Conservation (phyloP, 805 yeast species). For the Yarrowia sp. region DNA sequence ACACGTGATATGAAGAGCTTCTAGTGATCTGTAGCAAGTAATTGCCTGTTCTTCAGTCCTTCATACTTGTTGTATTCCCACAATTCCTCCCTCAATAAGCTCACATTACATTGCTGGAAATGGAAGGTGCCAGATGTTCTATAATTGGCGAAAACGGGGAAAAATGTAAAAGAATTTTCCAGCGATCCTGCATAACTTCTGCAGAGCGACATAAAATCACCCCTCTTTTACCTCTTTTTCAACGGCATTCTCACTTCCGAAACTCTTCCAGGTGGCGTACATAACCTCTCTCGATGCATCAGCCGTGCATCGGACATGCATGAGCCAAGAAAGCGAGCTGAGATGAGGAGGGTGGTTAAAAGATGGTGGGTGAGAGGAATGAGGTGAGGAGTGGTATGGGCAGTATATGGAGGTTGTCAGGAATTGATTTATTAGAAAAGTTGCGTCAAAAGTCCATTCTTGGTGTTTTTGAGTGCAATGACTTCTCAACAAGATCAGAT, state of each 20-base stretch:
- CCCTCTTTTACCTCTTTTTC: background rate
- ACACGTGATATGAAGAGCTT: no score
- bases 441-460: background rate
- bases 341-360: background rate
- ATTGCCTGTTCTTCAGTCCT: no score
- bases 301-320: background rate
- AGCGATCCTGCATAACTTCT: no score
- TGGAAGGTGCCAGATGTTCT: background rate
- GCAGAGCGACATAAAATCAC: background rate
- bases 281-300: background rate
- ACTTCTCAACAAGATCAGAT: no score
- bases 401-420: no score
- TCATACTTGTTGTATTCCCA: no score
- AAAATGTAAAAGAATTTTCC: no score
- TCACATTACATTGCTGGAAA: background rate
- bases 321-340: background rate
- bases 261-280: background rate
- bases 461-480: no score
- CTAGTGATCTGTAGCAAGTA: no score
- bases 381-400: no score
- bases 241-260: background rate
- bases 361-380: no score
- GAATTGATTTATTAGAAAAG: background rate
- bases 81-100: background rate
- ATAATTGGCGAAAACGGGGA: no score